Base-by-base conservation (phyloP, 1,284 basidiomycete genomes). In the Volvariella volvacea region DNA sequence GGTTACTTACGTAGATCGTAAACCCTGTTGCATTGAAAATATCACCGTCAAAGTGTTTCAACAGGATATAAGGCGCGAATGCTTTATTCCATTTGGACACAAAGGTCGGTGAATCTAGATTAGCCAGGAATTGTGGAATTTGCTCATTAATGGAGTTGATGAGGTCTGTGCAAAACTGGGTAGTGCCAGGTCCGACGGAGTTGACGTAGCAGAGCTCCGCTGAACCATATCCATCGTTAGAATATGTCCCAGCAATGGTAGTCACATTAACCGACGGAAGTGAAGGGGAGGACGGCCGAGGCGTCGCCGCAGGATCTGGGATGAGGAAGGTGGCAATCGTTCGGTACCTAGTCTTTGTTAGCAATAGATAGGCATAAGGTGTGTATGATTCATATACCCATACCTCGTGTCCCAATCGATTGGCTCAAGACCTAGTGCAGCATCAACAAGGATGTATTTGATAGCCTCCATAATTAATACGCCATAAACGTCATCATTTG, bases 401-500 rank as follows among this genome's bases (percentile, higher is more conserved):
- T 42, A 6, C 28, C 58, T 60, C 56, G 52, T 45, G 16, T 59
- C 52, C 66, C 64, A 68, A 40, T 68, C 62, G 22, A 66, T 53
- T 6, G 53, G 43, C 16, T 59, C 50, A 16, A 67, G 43, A 1
- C 55, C 58, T 10, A 69, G 51, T 2, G 63, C 34, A 10, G 64
- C 57, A 14, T 69, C 66, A 2, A 55, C 55, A 15, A 68, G 59
- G 3, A 59, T 51, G 53, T 57, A 66, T 38, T 66, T 65, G 6
- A 64, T 59, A 31, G 59, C 52, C 25, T 64, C 59, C 3, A 61
- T 39, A n/a, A 69, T 54, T 7, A 52, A 55, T 4, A 44, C 33
- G 1, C 63, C 64, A 39, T 59, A 62, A 17, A 25, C 19, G 8
- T 55, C 63, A 40, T 73, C 70, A 47, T 76, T 74, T 3, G 65